Evolutionary conservation across 257 asterid genomes (phyloP), one percentile per base, ranked within the genome.

Genomic region (Handroanthus guayacan): DNA sequence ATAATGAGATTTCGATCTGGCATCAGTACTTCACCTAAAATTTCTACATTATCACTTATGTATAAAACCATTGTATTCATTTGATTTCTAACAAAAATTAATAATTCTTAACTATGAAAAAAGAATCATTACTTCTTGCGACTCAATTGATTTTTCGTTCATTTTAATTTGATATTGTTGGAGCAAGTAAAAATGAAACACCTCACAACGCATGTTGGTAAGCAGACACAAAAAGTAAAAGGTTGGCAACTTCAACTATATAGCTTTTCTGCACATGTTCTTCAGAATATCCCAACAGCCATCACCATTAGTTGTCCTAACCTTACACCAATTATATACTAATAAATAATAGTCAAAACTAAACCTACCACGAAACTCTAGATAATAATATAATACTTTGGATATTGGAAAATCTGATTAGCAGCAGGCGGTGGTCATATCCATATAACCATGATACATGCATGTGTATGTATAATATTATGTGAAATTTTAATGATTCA

Each of bases 251-350:
- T 64, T 75, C 66, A 52, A 44, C 41, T 8, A 75, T 17, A 13
- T 31, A 48, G 13, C 9, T 50, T 16, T 25, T 9, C 39, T 70
- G 48, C 52, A 16, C 31, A 48, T 16, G 38, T 17, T 61, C 20
- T 62, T 57, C 11, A 36, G 60, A 36, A 55, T 65, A 65, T n/a
- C 50, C 74, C 62, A 78, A 44, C 71, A 75, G 67, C 38, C 62
- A 34, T 54, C 62, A 69, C 34, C 50, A 51, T 71, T 64, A 62
- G 71, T 75, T 71, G 78, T 79, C 79, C 79, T 78, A 72, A 80
- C 55, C 74, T 75, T 31, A 61, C 70, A 73, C 81, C 60, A 52
- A 76, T 50, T 56, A 65, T 67, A 25, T 25, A 25, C 1, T 25
- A 25, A 0, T 25, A 25, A 58, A 62, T 18, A 69, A 20, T 82